Percentiles rank a stretch among this genome's conserved stretches.
These are phyloP conservation scores for Pyricularia sp. DNA, from an alignment of 2,329 filamentous ascomycete species.

Conservation along the genomic window DNA sequence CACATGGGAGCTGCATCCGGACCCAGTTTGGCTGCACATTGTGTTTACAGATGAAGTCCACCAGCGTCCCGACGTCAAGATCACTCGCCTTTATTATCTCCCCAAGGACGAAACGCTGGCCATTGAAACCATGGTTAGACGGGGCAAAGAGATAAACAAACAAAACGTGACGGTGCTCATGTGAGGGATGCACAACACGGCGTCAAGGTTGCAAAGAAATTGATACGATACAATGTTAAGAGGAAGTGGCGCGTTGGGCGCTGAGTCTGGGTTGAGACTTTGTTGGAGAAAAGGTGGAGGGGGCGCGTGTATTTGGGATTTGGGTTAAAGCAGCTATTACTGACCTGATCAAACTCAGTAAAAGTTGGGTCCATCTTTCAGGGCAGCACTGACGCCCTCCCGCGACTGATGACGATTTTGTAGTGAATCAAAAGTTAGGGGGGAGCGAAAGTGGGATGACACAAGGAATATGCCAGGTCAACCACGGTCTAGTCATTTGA, in stretches of 20 bases:
- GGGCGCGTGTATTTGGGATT: neutral
- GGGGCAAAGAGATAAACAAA: neutral
- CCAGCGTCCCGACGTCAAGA: slow-evolving; percentile 34
- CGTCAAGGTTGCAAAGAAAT: neutral
- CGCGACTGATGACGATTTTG: neutral
- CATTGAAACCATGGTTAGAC: neutral
- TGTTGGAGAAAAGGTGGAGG: slow-evolving; percentile 9
- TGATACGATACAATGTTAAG: neutral
- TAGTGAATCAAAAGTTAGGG: slow-evolving; percentile 11
- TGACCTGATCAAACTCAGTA: slow-evolving; percentile 43
- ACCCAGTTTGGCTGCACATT: slow-evolving; percentile 22
- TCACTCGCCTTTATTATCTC: slow-evolving; percentile 49
- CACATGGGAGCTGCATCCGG: slow-evolving; percentile 24
- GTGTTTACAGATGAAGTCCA: slow-evolving; percentile 32
- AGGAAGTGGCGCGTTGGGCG: neutral
- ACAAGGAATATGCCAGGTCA: slow-evolving; percentile 17
- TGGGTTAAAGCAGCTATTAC: slow-evolving; percentile 10
- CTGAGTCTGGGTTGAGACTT: neutral
- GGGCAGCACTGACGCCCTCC: slow-evolving; percentile 8
- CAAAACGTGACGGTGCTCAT: neutral
- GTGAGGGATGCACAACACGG: neutral
- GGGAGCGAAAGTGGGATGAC: slow-evolving; percentile 14
- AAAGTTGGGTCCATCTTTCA: slow-evolving; percentile 34
- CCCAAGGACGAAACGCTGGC: slow-evolving; percentile 44
- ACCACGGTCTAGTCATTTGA: slow-evolving; percentile 24